Evolutionary conservation across 176 grass and related monocot genomes (phyloP).

Genomic region (Bolboschoenus planiculmis): DNA sequence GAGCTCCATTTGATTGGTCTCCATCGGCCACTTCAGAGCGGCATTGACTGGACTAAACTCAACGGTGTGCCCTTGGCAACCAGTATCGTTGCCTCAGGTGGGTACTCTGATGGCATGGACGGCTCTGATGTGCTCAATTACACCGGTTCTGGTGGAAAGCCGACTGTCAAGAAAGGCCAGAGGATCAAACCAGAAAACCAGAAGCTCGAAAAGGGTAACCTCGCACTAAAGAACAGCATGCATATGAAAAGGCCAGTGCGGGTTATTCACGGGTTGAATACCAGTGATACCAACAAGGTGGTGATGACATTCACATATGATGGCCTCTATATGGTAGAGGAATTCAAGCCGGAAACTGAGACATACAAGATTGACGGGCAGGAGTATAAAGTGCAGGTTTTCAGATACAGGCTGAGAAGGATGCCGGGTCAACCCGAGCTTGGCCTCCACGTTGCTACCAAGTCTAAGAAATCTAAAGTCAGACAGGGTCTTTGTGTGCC

Average conservation of each 20-base stretch:
- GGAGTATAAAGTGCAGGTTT: conserved; percentile 45
- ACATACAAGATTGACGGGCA: conserved; percentile 33
- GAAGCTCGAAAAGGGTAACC: conserved; percentile 65
- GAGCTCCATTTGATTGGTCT: conserved; percentile 67
- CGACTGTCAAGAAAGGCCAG: conserved; percentile 32
- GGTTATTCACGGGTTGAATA: conserved; percentile 47
- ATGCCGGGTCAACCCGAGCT: conserved; percentile 39
- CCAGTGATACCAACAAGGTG: neutral
- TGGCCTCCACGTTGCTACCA: neutral
- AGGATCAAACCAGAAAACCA: conserved; percentile 36
- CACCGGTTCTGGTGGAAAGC: conserved; percentile 61
- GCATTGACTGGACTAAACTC: conserved; percentile 45
- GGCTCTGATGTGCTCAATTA: conserved; percentile 74
- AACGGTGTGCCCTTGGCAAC: conserved; percentile 37
- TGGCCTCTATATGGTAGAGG: conserved; percentile 52
- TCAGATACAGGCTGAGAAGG: conserved; percentile 56
- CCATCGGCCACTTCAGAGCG: conserved; percentile 46
- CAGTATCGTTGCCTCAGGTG: conserved; percentile 69
- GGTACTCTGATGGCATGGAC: conserved; percentile 56
- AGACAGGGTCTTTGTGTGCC: conserved; percentile 9
- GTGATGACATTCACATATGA: conserved; percentile 66
- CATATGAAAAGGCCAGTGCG: conserved; percentile 43
- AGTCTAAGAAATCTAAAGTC: neutral
- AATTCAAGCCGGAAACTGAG: conserved; percentile 1
- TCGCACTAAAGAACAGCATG: conserved; percentile 50